Evolutionary conservation across 2,329 filamentous ascomycete genomes (phyloP), one percentile per base, ranked within the genome.

Genomic region (Neonectria ditissima): DNA sequence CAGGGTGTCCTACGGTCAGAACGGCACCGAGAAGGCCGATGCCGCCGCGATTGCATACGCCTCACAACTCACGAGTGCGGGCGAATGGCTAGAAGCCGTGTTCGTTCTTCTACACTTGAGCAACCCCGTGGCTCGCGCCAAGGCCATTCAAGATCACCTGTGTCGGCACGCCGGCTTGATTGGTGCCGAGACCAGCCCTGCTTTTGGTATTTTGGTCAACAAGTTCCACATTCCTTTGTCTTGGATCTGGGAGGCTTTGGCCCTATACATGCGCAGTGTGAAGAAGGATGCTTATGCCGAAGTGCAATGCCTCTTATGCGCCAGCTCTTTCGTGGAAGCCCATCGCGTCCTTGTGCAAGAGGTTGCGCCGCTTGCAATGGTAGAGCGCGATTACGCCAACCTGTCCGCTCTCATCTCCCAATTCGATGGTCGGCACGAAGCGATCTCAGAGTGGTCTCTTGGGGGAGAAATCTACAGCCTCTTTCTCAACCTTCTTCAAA

Each of bases 241-340:
- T 4, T 97, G 95, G 94, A 85, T 98, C 54, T 97, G 92, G 89
- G 88, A 93, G 63, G 93, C 96, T 18, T 92, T 94, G 75, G 94
- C 94, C 13, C 84, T 95, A 14, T 91, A 91, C 78, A 94, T 93
- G 79, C 91, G 92, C 65, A 89, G 90, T 62, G 88, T 89, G 50
- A 88, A 86, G 73, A 88, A 89, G 67, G 89, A 94, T 75, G 84
- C 91, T 11, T 85, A 84, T 48, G 83, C 84, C 5, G 93, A 97
- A 77, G 92, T 95, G 10, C 86, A 91, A 58, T 96, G 90, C 73
- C 88, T 99, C 13, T 86, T 98, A 63, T 88, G 89, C 52, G 95
- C 94, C 2, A 86, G 87, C 41, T 89, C 92, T 44, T 92, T 89
- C 78, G 84, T 88, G 30, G 92, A 96, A 75, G 96, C 96, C 0